phyloP scores from a whole-genome alignment of 148 eudicot species.

The Heliamphora exappendiculata region DNA sequence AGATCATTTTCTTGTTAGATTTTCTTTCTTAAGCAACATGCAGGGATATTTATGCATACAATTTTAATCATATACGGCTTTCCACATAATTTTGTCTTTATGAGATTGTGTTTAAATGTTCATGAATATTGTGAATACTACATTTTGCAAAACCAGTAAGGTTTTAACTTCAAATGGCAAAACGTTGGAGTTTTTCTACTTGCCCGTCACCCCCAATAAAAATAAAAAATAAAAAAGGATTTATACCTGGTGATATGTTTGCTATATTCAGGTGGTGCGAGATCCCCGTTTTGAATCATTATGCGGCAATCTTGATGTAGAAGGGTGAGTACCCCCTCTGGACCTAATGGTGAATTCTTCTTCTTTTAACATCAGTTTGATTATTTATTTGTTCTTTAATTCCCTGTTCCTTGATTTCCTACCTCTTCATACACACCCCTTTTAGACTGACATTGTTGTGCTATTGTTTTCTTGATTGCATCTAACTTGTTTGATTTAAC shows the following conservation, averaged over 20 bases:
- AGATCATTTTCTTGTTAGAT: background rate
- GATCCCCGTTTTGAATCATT: constrained; percentile 95
- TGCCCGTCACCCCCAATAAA: no score
- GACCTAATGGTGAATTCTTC: background rate
- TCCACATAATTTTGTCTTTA: no score
- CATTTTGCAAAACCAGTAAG: background rate
- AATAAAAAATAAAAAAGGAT: no score
- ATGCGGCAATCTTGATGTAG: constrained; percentile 61
- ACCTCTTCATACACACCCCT: background rate
- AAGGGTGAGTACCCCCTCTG: constrained; percentile 43
- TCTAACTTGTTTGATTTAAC: no score
- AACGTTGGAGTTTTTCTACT: background rate
- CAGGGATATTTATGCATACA: background rate
- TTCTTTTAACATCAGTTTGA: background rate
- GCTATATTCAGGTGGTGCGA: constrained; percentile 50
- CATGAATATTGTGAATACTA: background rate
- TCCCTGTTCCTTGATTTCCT: background rate
- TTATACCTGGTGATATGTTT: background rate
- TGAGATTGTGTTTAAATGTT: no score
- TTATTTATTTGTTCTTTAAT: background rate
- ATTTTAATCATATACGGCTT: no score
- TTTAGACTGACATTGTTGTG: no score
- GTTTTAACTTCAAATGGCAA: background rate
- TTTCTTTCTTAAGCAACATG: background rate
- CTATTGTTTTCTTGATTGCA: no score